These are phyloP conservation scores for Nakataea oryzae DNA, from an alignment of 2,329 filamentous ascomycete species.

Conservation along the genomic window DNA sequence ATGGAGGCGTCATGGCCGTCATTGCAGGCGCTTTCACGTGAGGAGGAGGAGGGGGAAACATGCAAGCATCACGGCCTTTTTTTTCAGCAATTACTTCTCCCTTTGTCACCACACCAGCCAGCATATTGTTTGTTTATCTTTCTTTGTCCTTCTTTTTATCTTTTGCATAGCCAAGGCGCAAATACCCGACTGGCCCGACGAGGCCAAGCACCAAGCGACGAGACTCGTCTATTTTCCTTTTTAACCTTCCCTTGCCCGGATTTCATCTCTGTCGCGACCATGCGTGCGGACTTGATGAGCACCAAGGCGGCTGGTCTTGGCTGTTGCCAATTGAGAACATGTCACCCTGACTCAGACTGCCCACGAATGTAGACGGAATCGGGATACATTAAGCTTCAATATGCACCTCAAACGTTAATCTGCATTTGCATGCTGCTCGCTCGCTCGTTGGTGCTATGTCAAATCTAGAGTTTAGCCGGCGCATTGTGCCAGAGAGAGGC, in stretches of 20 bases:
- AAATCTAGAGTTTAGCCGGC: not conserved
- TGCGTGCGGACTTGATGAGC: too few relatives aligned
- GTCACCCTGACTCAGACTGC: not conserved
- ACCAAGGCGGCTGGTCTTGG: not conserved
- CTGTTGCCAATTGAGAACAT: not conserved
- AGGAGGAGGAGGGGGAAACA: not conserved
- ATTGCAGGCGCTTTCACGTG: slow-evolving; percentile 1
- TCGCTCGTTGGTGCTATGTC: not conserved
- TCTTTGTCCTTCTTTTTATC: not conserved
- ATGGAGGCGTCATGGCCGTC: slow-evolving; percentile 9
- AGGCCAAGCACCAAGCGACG: not conserved
- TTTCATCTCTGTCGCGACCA: too few relatives aligned
- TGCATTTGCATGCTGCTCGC: not conserved
- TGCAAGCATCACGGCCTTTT: not conserved
- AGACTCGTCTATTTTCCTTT: not conserved
- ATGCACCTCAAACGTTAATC: not conserved
- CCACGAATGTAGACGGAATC: not conserved
- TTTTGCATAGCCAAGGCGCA: not conserved
- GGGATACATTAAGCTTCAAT: not conserved
- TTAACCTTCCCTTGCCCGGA: too few relatives aligned
- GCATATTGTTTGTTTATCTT: too few relatives aligned
- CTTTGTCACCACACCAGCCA: too few relatives aligned
- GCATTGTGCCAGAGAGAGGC: not conserved
- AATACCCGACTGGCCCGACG: not conserved
- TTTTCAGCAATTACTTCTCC: not conserved